These are phyloP conservation scores for Dictyostelium discoideum DNA, from an alignment of 78 protist species.

Conservation along the genomic window dicty_2.7 NC_007091.3:1241001-1241500, in stretches of 20 bases:
- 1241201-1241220: constrained; percentile 43
- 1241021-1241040: not conserved
- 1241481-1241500: not conserved
- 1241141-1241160: constrained; percentile 37
- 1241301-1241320: constrained; percentile 55
- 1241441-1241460: constrained; percentile 20
- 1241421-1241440: not conserved
- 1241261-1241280: constrained; percentile 32
- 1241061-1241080: not conserved
- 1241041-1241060: constrained; percentile 13
- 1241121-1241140: not conserved
- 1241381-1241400: constrained; percentile 48
- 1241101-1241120: not conserved
- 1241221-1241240: constrained; percentile 40
- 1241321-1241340: constrained; percentile 53
- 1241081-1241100: not conserved
- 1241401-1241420: constrained; percentile 28
- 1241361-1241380: constrained; percentile 30
- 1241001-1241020: no score
- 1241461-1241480: not conserved
- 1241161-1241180: constrained; percentile 37
- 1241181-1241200: not conserved
- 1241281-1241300: constrained; percentile 30
- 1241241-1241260: not conserved
- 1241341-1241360: constrained; percentile 7